Evolutionary conservation across 495 filamentous ascomycete genomes (phyloP).

Genomic region (Trichoderma orchidacearum): DNA sequence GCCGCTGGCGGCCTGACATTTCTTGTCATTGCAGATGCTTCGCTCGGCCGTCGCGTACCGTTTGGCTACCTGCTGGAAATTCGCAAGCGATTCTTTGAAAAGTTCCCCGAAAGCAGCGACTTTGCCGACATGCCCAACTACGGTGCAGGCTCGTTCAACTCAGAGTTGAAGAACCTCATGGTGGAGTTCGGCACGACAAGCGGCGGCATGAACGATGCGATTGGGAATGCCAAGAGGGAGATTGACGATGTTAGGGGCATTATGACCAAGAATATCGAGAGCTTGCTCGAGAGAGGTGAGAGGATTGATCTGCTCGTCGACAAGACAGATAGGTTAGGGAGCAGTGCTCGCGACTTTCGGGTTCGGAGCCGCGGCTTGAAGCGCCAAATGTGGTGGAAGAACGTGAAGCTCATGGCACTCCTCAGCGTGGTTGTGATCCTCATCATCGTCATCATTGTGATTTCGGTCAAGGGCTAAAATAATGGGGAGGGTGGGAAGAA

Average conservation of each 20-base stretch:
- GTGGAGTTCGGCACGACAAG: constrained; percentile 70
- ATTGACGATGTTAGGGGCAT: constrained; percentile 90
- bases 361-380: constrained; percentile 74
- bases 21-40: constrained; percentile 64
- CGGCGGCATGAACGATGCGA: constrained; percentile 64
- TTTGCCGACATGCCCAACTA: constrained; percentile 74
- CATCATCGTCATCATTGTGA: constrained; percentile 44
- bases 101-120: constrained; percentile 58
- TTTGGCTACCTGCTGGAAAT: constrained; percentile 91
- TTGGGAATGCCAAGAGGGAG: constrained; percentile 68
- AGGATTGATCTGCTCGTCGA: constrained; percentile 91
- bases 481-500: neutral
- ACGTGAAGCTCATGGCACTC: constrained; percentile 82
- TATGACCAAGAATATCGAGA: constrained; percentile 98
- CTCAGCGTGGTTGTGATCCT: constrained; percentile 70
- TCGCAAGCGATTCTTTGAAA: constrained; percentile 69
- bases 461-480: constrained; percentile 20
- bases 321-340: constrained; percentile 87
- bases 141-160: constrained; percentile 78
- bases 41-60: constrained; percentile 71
- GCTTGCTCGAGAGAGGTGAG: constrained; percentile 86
- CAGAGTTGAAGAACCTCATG: constrained; percentile 62
- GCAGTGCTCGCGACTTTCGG: constrained; percentile 75
- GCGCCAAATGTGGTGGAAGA: constrained; percentile 99
- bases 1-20: constrained; percentile 72